These are phyloP conservation scores for Nakaseomyces delphensis DNA, from an alignment of 1,139 yeast genomes.

Conservation along the genomic window DNA sequence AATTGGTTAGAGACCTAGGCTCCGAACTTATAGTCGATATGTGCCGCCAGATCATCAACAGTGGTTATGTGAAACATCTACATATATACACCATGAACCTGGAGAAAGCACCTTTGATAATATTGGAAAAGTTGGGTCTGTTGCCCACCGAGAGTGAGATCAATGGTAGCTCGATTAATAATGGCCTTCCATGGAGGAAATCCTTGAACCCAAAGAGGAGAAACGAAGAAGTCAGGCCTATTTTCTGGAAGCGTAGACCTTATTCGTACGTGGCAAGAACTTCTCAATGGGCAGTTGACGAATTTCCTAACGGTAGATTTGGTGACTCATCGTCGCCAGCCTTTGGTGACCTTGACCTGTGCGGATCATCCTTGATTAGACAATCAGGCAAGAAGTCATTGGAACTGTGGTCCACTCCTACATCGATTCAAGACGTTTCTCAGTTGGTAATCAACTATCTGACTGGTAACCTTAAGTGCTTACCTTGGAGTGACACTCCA, in stretches of 20 bases:
- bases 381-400: conserved; percentile 70
- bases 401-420: conserved; percentile 84
- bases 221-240: conserved; percentile 83
- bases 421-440: conserved; percentile 48
- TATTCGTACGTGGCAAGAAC: conserved; percentile 85
- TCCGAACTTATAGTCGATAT: conserved; percentile 73
- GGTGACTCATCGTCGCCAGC: conserved; percentile 94
- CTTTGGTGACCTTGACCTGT: conserved; percentile 74
- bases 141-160: conserved; percentile 32
- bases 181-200: conserved; percentile 76
- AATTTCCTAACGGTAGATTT: conserved; percentile 92
- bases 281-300: conserved; percentile 72
- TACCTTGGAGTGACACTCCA: conserved; percentile 96
- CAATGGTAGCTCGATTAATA: conserved; percentile 25
- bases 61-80: conserved; percentile 72
- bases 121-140: conserved; percentile 63
- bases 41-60: conserved; percentile 64
- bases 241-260: conserved; percentile 93
- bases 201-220: conserved; percentile 75
- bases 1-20: conserved; percentile 77
- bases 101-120: conserved; percentile 84
- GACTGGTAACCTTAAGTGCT: conserved; percentile 57
- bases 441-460: conserved; percentile 56
- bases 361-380: conserved; percentile 69
- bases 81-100: conserved; percentile 96